A percentile compares a stretch with the other conserved stretches of the same genome.
phyloP scores from a whole-genome alignment of 176 grass and related monocot species.

The Puccinellia tenuiflora region DNA sequence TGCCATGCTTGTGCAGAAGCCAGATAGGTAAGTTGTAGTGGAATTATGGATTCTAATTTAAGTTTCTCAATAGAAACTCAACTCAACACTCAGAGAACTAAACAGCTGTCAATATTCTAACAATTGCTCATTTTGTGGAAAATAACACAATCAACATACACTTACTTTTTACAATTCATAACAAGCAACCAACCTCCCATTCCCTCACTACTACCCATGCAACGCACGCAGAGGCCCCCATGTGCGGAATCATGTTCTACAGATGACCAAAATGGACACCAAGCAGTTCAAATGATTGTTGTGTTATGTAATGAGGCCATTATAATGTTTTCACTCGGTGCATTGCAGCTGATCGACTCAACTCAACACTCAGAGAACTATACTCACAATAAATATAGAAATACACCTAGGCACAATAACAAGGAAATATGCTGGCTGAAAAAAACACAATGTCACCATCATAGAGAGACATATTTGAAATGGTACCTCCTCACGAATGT shows the following conservation, averaged over 20 bases:
- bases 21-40: slow-evolving; percentile 13
- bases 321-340: neutral
- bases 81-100: too few relatives aligned
- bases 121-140: neutral
- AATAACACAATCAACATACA: neutral
- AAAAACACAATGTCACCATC: neutral
- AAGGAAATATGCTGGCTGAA: neutral
- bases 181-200: neutral
- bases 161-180: neutral
- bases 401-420: neutral
- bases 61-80: neutral
- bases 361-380: neutral
- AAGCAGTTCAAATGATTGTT: slow-evolving; percentile 7
- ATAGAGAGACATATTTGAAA: neutral
- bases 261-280: neutral
- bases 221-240: neutral
- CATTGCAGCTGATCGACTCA: neutral
- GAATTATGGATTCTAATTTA: slow-evolving; percentile 6
- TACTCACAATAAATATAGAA: neutral
- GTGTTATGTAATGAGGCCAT: neutral
- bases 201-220: neutral
- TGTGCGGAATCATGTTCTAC: neutral
- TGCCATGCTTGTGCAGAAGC: neutral
- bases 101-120: neutral
- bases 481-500: slow-evolving; percentile 88